phyloP scores from a whole-genome alignment of 164 flowering plant genomes.

The Echeveria elegans region DNA sequence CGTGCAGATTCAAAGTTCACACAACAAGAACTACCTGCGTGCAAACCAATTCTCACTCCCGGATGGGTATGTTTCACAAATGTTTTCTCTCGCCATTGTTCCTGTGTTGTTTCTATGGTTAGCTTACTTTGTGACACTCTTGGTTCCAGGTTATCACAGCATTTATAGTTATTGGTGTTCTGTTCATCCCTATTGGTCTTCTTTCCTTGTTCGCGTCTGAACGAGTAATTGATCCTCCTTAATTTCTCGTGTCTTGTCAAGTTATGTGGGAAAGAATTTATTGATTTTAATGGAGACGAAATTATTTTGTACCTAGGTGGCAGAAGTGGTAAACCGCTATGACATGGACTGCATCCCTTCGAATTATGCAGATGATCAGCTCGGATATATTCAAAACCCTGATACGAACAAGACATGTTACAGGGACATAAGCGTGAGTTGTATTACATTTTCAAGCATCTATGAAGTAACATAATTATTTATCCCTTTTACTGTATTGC shows the following conservation, averaged over 20 bases:
- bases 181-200: slow-evolving; percentile 1
- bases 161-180: not conserved
- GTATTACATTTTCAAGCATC: not conserved
- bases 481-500: not conserved
- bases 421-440: not conserved
- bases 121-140: not conserved
- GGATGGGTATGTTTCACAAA: slow-evolving; percentile 5
- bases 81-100: not conserved
- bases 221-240: not conserved
- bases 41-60: slow-evolving; percentile 3
- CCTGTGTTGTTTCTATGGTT: not conserved
- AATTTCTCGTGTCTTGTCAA: not conserved
- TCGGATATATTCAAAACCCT: slow-evolving; percentile 6
- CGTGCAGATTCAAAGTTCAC: slow-evolving; percentile 2
- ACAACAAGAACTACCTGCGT: slow-evolving; percentile 2
- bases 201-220: not conserved
- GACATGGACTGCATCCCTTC: not conserved
- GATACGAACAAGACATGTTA: slow-evolving; percentile 1
- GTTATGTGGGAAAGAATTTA: not conserved
- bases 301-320: not conserved
- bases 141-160: slow-evolving; percentile 1
- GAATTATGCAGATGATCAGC: not conserved
- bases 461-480: not conserved
- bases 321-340: slow-evolving; percentile 4
- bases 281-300: not conserved